These are phyloP conservation scores for Pseudogymnoascus verrucosus DNA, from an alignment of 2,329 filamentous ascomycete genomes.

Conservation along the genomic window DNA sequence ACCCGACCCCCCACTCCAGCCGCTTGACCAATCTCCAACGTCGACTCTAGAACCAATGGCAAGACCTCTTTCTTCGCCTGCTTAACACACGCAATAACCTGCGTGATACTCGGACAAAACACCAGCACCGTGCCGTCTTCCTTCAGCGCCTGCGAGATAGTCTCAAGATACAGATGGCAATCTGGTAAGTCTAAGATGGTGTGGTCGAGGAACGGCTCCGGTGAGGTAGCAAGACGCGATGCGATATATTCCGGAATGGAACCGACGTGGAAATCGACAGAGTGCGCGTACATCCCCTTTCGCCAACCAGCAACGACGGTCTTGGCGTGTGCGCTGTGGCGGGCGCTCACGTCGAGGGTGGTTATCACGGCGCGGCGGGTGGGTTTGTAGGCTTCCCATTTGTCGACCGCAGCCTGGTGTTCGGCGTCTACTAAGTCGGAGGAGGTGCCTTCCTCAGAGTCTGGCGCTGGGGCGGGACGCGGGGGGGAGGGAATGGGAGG, in stretches of 20 bases:
- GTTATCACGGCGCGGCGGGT: conserved; percentile 63
- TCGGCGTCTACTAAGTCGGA: conserved; percentile 16
- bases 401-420: conserved; percentile 27
- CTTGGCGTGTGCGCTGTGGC: conserved; percentile 57
- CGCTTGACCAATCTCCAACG: conserved; percentile 51
- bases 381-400: conserved; percentile 36
- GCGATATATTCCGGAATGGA: conserved; percentile 57
- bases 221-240: conserved; percentile 34
- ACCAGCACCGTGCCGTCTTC: conserved; percentile 58
- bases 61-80: conserved; percentile 45
- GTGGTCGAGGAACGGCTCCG: conserved; percentile 58
- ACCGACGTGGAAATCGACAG: conserved; percentile 68
- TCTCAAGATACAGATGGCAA: conserved; percentile 42
- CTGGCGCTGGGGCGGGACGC: conserved; percentile 17
- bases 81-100: conserved; percentile 59
- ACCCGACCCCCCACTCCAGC: conserved; percentile 43
- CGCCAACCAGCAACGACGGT: conserved; percentile 59
- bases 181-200: conserved; percentile 67
- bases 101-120: conserved; percentile 72
- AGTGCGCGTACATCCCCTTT: conserved; percentile 58
- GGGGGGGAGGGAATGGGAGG: conserved; percentile 29
- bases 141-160: conserved; percentile 49
- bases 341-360: conserved; percentile 58
- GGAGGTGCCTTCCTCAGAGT: conserved; percentile 14
- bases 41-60: conserved; percentile 47